Conservation (phyloP, 2,329 filamentous ascomycete species). For the Aspergillus phoenicis region DNA sequence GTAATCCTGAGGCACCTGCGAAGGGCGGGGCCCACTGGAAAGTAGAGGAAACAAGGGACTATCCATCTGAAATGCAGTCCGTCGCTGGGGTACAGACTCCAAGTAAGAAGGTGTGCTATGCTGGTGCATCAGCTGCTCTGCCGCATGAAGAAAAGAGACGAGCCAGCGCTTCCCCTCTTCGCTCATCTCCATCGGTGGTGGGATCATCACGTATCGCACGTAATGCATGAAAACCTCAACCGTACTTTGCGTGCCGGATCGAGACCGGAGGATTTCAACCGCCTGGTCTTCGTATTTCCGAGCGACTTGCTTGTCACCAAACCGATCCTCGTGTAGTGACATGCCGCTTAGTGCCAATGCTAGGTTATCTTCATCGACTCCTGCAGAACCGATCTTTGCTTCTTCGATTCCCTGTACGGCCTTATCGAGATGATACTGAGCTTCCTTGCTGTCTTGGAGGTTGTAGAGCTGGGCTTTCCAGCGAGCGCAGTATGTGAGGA, state of each 20-base stretch:
- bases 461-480: constrained; percentile 36
- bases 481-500: constrained; percentile 43
- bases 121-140: constrained; percentile 37
- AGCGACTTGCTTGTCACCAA: constrained; percentile 35
- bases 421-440: constrained; percentile 32
- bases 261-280: constrained; percentile 35
- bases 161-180: constrained; percentile 32
- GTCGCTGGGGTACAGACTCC: constrained; percentile 32
- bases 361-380: constrained; percentile 34
- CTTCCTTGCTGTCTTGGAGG: constrained; percentile 26
- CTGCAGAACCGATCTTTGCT: constrained; percentile 22
- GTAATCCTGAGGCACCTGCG: constrained; percentile 37
- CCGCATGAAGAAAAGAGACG: constrained; percentile 39
- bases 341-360: constrained; percentile 39
- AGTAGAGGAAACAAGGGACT: constrained; percentile 42
- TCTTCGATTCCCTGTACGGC: constrained; percentile 33
- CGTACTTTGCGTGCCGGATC: constrained; percentile 26
- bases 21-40: constrained; percentile 46
- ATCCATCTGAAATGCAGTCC: constrained; percentile 39
- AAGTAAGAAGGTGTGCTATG: constrained; percentile 34
- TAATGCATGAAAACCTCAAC: constrained; percentile 40
- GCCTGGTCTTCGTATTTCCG: constrained; percentile 34
- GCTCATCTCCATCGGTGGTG: constrained; percentile 24
- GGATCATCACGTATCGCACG: constrained; percentile 35
- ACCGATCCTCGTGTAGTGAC: constrained; percentile 43